Conservation (phyloP, 169 alveolate species). For the Plasmodium gonderi region DNA sequence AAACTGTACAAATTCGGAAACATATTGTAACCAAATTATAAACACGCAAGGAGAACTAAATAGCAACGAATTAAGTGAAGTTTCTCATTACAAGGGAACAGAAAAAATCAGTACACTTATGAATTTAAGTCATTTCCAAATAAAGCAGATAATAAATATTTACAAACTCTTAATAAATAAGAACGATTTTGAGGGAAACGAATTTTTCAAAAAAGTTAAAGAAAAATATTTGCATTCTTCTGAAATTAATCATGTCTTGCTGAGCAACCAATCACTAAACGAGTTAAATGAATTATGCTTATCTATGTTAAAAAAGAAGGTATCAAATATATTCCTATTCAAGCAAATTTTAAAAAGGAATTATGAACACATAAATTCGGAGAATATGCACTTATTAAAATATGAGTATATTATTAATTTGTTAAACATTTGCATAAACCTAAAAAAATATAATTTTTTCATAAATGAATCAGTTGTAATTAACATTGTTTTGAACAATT, state of each 20-base stretch:
- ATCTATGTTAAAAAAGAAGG: constrained; percentile 48
- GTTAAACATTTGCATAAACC: constrained; percentile 7
- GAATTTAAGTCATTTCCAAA: neutral
- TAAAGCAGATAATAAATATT: constrained; percentile 31
- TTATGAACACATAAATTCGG: constrained; percentile 27
- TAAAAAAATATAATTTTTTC: constrained; percentile 46
- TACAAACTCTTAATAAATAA: constrained; percentile 47
- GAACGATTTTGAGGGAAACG: constrained; percentile 1
- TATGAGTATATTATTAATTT: constrained; percentile 30
- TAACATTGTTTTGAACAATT: constrained; percentile 25
- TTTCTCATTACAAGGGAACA: neutral
- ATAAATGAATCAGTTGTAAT: constrained; percentile 11
- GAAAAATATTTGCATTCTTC: constrained; percentile 43
- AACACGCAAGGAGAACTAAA: neutral
- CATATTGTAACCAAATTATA: neutral
- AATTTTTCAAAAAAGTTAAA: constrained; percentile 44
- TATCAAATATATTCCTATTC: constrained; percentile 35
- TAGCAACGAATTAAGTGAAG: neutral
- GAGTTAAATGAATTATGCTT: constrained; percentile 61
- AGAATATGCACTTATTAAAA: neutral
- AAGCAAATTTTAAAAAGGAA: constrained; percentile 22
- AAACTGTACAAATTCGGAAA: neutral
- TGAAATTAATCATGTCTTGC: constrained; percentile 15
- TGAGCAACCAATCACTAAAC: constrained; percentile 28
- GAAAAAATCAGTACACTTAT: neutral